Conservation (phyloP, 768 basidiomycete genomes). For the Strobilomyces confusus region DNA sequence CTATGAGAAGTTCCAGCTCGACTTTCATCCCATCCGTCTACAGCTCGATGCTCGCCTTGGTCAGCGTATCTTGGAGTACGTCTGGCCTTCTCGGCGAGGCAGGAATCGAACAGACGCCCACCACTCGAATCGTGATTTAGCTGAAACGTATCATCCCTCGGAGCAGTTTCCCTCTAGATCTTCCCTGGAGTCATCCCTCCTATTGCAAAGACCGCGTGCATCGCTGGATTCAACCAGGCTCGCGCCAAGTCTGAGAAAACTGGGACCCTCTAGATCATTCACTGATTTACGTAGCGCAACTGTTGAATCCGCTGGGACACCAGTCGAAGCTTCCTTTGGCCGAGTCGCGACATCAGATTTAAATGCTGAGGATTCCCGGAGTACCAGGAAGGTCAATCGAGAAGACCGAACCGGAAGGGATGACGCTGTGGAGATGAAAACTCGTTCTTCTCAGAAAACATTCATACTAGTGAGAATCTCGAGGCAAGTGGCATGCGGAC, state of each 20-base stretch:
- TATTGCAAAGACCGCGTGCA: slow-evolving; percentile 28
- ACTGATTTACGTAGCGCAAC: slow-evolving; percentile 57
- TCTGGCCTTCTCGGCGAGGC: slow-evolving; percentile 66
- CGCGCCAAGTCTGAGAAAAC: slow-evolving; percentile 43
- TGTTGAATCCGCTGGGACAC: slow-evolving; percentile 30
- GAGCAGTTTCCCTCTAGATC: slow-evolving; percentile 32
- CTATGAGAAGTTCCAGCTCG: slow-evolving; percentile 75
- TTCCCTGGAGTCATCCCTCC: slow-evolving; percentile 50
- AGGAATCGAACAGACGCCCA: slow-evolving; percentile 15
- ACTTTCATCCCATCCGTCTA: slow-evolving; percentile 80
- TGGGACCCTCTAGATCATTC: slow-evolving; percentile 64
- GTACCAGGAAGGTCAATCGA: slow-evolving; percentile 15
- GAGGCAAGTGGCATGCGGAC: slow-evolving; percentile 40
- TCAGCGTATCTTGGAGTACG: slow-evolving; percentile 78
- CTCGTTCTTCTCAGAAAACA: slow-evolving; percentile 75
- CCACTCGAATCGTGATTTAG: neutral
- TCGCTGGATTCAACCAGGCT: slow-evolving; percentile 34
- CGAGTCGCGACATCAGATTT: slow-evolving; percentile 15
- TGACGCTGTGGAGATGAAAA: slow-evolving; percentile 80
- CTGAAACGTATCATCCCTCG: slow-evolving; percentile 20
- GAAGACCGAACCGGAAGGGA: slow-evolving; percentile 31
- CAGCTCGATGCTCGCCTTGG: slow-evolving; percentile 85
- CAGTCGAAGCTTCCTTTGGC: slow-evolving; percentile 6
- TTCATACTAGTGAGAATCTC: slow-evolving; percentile 77
- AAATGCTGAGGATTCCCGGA: slow-evolving; percentile 20